Percentiles rank a stretch among this genome's conserved stretches.
Evolutionary conservation across 106 monocot genomes (phyloP).

Genomic region (Iris macrosiphon): DNA sequence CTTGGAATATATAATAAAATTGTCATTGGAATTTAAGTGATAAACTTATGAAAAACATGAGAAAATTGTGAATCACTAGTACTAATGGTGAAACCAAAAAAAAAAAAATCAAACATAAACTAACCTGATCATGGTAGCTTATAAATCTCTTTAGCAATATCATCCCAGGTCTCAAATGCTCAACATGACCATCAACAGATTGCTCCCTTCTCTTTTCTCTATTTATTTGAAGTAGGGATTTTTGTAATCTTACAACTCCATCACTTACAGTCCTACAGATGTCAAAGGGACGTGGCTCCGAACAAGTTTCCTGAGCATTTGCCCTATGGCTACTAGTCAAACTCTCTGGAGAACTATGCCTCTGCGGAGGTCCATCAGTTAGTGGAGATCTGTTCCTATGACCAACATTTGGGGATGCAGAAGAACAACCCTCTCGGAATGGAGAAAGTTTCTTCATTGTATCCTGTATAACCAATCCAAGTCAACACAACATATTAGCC

Average conservation of each 20-base stretch:
- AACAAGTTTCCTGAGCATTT: constrained; percentile 2
- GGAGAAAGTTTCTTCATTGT: neutral
- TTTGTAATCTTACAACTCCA: constrained; percentile 11
- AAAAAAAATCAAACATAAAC: neutral
- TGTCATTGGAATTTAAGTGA: no score
- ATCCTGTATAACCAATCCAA: constrained; percentile 8
- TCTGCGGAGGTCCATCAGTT: constrained; percentile 3
- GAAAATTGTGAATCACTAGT: neutral
- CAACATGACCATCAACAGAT: neutral
- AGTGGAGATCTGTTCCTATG: constrained; percentile 1
- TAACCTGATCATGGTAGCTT: constrained; percentile 37
- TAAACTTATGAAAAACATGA: no score
- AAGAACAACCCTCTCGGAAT: neutral
- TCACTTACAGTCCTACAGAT: constrained; percentile 15
- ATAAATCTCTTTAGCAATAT: constrained; percentile 39
- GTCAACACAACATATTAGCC: neutral
- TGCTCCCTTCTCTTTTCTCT: constrained; percentile 31
- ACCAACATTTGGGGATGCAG: neutral
- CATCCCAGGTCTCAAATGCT: constrained; percentile 45
- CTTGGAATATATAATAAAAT: no score
- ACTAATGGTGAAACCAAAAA: neutral
- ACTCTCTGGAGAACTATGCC: constrained; percentile 9
- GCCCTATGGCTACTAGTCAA: neutral
- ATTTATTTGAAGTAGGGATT: constrained; percentile 26
- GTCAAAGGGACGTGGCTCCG: constrained; percentile 21